Base-by-base conservation (phyloP, 495 filamentous ascomycete species). In the Daldinia grandis region DNA sequence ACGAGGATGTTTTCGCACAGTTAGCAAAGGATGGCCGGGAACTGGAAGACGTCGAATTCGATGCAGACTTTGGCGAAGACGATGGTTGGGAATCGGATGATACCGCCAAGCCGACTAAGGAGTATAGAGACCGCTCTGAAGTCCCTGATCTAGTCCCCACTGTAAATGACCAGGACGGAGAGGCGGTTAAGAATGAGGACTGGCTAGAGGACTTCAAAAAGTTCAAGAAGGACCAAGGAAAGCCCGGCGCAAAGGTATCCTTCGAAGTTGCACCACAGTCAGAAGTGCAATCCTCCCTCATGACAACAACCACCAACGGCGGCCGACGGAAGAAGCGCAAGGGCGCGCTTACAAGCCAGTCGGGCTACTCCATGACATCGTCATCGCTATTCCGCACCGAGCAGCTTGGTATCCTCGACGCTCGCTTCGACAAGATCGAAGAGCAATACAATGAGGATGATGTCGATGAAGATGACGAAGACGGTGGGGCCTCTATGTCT, bases 321-420 rank as follows among this genome's bases (percentile, higher is more conserved):
- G 87, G 89, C 15, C 88, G 92, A 1, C 83, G 84, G 35, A 98
- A 97, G 87, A 96, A 95, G 87, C 87, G 93, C 66, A 95, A 94
- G 79, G 93, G 93, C 50, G 94, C 95, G 19, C 77, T 95, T 77
- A 98, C 95, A 21, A 92, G 91, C 73, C 92, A 91, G 1, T 95
- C 95, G 5, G 86, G 87, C 15, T 98, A 97, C 81, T 97, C 93
- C n/a, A 99, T 98, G 96, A 94, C 91, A 0, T 97, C 92, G 5
- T 97, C 95, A 0, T 90, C 94, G 0, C 83, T 98, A 6, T 87
- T 90, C 21, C 88, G 96, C 44, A 98, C 95, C 1, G 95, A 97
- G 67, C 93, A 93, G n/a, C 85, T 94, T 38, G 89, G 89, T 5
- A 86, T 94, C 10, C 84, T 98, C 19, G 96, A 99, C 77, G 89